Evolutionary conservation across 805 yeast species (phyloP), one percentile per base, ranked within the genome.

Genomic region (Diddensiella transvaalensis): DNA sequence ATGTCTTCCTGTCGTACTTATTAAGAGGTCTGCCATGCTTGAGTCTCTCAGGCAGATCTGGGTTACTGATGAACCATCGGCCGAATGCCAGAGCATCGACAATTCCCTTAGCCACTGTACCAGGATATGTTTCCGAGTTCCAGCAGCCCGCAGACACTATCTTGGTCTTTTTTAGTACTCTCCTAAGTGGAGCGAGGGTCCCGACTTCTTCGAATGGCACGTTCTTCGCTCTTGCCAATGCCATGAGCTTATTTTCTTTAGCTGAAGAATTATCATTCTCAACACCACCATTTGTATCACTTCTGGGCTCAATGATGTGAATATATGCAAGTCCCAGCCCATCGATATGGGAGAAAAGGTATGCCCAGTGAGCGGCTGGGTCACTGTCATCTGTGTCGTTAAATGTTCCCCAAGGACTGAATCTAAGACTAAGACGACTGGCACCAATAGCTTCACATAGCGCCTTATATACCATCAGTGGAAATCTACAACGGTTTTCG

Each of bases 401-500:
- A 15, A n/a, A n/a, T 10, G 18, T 35, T 6, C 63, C 60, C 56
- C 58, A 73, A 18, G 74, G 76, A 4, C 72, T 65, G 18, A 73
- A 39, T 32, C 77, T 60, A 24, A 73, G 50, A 1, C 62, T 71
- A 10, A 64, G 60, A 23, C 56, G 51, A 23, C 64, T 58, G 4
- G 71, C 67, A 42, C 87, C 87, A 51, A 82, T 63, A 1, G 76
- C 79, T 3, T 65, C 75, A 24, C 67, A 66, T 32, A 79, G 56
- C 2, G 76, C 74, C 54, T 79, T 83, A 19, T 80, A 66, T 15
- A 79, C 69, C 54, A 80, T 82, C 22, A 74, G 58, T 10, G 73
- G 51, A 44, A 82, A 70, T 45, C 81, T 63, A 13, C 69, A 67
- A 52, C 86, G 72, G 62, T 79, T 79, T 57, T 77, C 83, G 43